Base-by-base conservation (phyloP, 371 early-diverging fungal genomes). In the Entomophthora muscae region DNA sequence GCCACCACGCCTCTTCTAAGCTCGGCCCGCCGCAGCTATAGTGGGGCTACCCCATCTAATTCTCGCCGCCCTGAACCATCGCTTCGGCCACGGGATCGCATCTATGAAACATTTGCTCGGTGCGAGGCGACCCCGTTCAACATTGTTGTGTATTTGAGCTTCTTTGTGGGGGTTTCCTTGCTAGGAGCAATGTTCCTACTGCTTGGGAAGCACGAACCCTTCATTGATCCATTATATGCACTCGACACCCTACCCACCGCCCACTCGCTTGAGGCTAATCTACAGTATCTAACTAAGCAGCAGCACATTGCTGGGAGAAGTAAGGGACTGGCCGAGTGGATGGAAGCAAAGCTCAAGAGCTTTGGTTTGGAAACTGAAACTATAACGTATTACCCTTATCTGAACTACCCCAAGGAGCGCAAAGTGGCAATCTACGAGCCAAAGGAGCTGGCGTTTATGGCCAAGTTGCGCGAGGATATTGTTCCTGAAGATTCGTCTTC, bases 301-400 rank as follows among this genome's bases (percentile, higher is more conserved):
- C 33, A 33, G 31, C 61, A 61, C 26, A 5, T 61, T 28, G 61
- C 61, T 23, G 61, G 61, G 22, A 61, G 31, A 61, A 32, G 61
- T 2, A 61, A 51, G 30, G 33, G 26, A 7, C 26, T 61, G 42
- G 33, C 33, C 3, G 61, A 61, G 17, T 61, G 61, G 61, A 33
- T 33, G 31, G 33, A 12, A 7, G 7, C 3, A 51, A 30, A 42
- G 42, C 24, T 61, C n/a, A 17, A 61, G 42, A 32, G 22, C 32
- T 61, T 21, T 23, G 61, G 52, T 3, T 22, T 61, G 3, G 10
- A 51, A 22, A 61, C 61, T 26, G 61, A 61, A 30, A 33, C 33
- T 22, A 17, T 21, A 12, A 26, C 22, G 3, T 61, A 61, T 24
- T 61, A 61, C 27, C 61, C 61, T 21, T 61, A 61, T 61, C 26